Conservation (phyloP, 2,329 filamentous ascomycete genomes). For the Fusarium subtropicale region DNA sequence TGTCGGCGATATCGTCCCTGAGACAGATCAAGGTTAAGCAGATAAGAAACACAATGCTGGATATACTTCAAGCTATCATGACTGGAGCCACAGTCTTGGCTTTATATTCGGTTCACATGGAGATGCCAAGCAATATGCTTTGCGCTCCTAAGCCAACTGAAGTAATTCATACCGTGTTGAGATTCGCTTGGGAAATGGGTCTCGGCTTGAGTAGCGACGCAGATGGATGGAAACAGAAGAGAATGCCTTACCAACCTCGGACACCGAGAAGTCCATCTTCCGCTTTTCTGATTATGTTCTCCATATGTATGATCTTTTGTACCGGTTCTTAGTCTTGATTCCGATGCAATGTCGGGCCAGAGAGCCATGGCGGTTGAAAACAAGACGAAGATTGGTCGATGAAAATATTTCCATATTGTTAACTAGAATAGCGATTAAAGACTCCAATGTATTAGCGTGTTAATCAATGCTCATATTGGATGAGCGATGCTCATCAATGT, state of each 20-base stretch:
- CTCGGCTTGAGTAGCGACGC: background rate
- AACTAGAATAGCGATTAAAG: constrained; percentile 13
- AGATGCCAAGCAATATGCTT: constrained; percentile 14
- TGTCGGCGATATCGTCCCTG: background rate
- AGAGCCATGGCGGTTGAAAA: background rate
- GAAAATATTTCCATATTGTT: background rate
- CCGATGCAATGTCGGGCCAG: background rate
- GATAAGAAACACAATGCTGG: background rate
- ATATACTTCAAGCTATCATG: background rate
- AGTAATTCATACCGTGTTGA: constrained; percentile 9
- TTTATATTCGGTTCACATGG: background rate
- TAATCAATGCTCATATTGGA: background rate
- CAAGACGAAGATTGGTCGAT: constrained; percentile 5
- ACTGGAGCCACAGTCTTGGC: background rate
- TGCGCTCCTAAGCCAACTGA: constrained; percentile 7
- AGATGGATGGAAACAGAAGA: background rate
- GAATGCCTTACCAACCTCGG: constrained; percentile 5
- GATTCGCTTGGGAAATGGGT: background rate
- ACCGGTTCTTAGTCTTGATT: constrained; percentile 14
- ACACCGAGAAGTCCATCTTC: background rate
- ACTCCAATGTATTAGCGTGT: constrained; percentile 10
- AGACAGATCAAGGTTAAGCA: too few relatives aligned
- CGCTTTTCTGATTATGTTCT: background rate
- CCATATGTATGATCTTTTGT: background rate
- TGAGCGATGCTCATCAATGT: too few relatives aligned